These are phyloP conservation scores for Lodderomyces beijingensis DNA, from an alignment of 1,139 yeast genomes.

Conservation along the genomic window DNA sequence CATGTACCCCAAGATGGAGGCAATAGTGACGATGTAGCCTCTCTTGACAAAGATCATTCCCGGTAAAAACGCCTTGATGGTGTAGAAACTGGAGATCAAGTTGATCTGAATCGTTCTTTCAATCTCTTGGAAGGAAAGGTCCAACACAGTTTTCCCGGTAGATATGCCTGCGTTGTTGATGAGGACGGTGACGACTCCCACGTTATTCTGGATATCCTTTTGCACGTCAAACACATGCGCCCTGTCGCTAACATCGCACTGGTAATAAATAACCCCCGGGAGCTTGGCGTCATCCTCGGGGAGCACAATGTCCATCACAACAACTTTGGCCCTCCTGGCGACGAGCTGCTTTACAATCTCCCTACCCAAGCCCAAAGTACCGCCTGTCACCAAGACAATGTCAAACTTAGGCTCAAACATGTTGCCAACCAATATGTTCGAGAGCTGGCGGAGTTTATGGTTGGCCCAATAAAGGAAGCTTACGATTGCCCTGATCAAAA, in stretches of 20 bases:
- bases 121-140: conserved; percentile 53
- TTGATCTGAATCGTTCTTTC: conserved; percentile 62
- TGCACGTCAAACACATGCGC: conserved; percentile 36
- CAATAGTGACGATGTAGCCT: conserved; percentile 77
- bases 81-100: conserved; percentile 62
- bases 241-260: conserved; percentile 65
- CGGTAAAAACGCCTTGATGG: conserved; percentile 68
- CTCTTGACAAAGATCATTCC: conserved; percentile 57
- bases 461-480: conserved; percentile 18
- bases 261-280: conserved; percentile 47
- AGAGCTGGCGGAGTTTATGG: conserved; percentile 24
- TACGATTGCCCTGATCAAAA: too few species aligned
- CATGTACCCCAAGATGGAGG: conserved; percentile 79
- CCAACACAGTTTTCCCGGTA: conserved; percentile 53
- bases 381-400: conserved; percentile 79
- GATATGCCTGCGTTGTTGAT: conserved; percentile 83
- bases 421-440: conserved; percentile 44
- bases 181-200: conserved; percentile 62
- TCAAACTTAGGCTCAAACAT: conserved; percentile 49
- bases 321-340: conserved; percentile 42
- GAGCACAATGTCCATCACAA: conserved; percentile 56
- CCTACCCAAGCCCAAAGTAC: conserved; percentile 69
- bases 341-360: conserved; percentile 51
- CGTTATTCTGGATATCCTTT: conserved; percentile 33
- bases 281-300: conserved; percentile 31